Evolutionary conservation across 2,329 filamentous ascomycete species (phyloP).

Genomic region (Claviceps monticola): DNA sequence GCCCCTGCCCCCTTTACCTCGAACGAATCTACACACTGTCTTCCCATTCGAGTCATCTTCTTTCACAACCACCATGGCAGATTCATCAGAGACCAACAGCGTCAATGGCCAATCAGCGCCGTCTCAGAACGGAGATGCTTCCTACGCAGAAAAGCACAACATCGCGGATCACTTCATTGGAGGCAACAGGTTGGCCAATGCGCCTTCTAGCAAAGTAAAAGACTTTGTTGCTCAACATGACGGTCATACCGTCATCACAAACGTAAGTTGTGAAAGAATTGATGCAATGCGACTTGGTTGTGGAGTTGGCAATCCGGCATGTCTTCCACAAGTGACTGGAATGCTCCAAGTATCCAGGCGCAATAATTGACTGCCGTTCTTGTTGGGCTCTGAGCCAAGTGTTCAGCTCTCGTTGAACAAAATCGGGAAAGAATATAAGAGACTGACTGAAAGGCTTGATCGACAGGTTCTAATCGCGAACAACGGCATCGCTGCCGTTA

Average conservation of each 20-base stretch:
- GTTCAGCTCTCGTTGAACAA: not conserved
- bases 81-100: constrained; percentile 26
- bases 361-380: not conserved
- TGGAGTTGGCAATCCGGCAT: not conserved
- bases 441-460: not conserved
- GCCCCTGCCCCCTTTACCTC: not conserved
- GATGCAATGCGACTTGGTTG: not conserved
- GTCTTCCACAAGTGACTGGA: not conserved
- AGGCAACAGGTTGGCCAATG: constrained; percentile 74
- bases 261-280: constrained; percentile 44
- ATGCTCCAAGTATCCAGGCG: not conserved
- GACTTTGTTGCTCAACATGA: constrained; percentile 85
- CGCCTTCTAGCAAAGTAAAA: constrained; percentile 76
- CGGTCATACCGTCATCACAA: constrained; percentile 96
- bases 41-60: not conserved
- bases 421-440: not conserved
- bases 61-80: constrained; percentile 28
- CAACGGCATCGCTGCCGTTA: constrained; percentile 98
- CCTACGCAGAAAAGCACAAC: constrained; percentile 68
- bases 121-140: constrained; percentile 42
- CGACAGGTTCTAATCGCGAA: constrained; percentile 90
- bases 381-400: not conserved
- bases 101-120: constrained; percentile 36
- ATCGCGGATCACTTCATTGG: constrained; percentile 92
- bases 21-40: not conserved